phyloP scores from a whole-genome alignment of 78 protist genomes.

The Polysphondylium violaceum region DNA sequence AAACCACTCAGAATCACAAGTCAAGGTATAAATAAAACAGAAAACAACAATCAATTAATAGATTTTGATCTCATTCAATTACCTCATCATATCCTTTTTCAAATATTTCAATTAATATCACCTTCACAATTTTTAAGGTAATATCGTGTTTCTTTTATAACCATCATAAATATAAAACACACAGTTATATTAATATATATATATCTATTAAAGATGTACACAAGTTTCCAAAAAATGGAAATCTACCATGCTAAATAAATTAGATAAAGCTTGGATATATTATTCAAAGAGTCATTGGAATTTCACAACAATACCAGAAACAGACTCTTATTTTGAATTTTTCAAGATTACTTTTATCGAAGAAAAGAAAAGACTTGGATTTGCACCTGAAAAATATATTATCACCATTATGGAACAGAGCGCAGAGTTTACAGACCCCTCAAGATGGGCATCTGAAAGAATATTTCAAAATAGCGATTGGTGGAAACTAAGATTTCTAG shows the following conservation, averaged over 20 bases:
- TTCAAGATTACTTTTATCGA: neutral
- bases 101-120: slow-evolving; percentile 32
- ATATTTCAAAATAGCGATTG: slow-evolving; percentile 15
- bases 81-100: slow-evolving; percentile 27
- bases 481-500: slow-evolving; percentile 66
- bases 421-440: slow-evolving; percentile 37
- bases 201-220: neutral
- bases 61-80: slow-evolving; percentile 25
- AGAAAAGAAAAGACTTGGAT: slow-evolving; percentile 64
- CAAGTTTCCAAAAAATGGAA: slow-evolving; percentile 43
- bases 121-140: slow-evolving; percentile 42
- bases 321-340: neutral
- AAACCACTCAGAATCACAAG: neutral
- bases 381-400: slow-evolving; percentile 36
- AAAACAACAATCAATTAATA: neutral
- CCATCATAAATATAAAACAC: too few species aligned
- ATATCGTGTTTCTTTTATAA: too few species aligned
- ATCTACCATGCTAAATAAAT: neutral
- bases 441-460: slow-evolving; percentile 41
- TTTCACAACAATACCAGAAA: neutral
- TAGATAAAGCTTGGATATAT: slow-evolving; percentile 42
- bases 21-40: neutral
- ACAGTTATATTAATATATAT: neutral
- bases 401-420: slow-evolving; percentile 40
- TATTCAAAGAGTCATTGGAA: slow-evolving; percentile 13